phyloP scores from a whole-genome alignment of 345 rosid species.

The Euphorbia tirucalli region DNA sequence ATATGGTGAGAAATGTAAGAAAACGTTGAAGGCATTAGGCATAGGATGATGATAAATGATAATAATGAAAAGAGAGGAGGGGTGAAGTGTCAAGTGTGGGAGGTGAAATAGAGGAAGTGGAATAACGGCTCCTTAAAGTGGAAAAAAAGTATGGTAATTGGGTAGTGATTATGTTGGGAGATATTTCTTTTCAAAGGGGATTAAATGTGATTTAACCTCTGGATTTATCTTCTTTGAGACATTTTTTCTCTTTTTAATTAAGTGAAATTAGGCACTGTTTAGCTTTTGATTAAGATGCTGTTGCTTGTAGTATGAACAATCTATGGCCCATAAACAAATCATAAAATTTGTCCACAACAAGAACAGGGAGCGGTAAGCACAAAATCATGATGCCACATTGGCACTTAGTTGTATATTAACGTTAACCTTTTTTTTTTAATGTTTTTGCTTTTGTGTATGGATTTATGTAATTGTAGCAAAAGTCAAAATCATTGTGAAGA shows the following conservation, averaged over 20 bases:
- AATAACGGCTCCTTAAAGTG: conserved; percentile 21
- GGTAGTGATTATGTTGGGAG: conserved; percentile 21
- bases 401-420: conserved; percentile 37
- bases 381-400: conserved; percentile 48
- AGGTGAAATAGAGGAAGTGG: neutral
- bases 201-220: neutral
- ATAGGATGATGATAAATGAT: neutral
- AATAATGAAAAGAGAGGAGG: neutral
- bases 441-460: neutral
- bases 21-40: neutral
- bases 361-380: conserved; percentile 40
- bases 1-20: neutral
- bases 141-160: conserved; percentile 14
- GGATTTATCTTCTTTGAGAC: neutral
- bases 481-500: too few species aligned
- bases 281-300: conserved; percentile 1
- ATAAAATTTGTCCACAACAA: conserved; percentile 37
- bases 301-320: conserved; percentile 24
- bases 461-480: too few species aligned
- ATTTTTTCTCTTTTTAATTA: too few species aligned
- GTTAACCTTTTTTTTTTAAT: conserved; percentile 5
- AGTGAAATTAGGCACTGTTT: too few species aligned
- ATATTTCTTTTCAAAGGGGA: neutral
- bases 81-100: neutral
- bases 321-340: conserved; percentile 33